Evolutionary conservation across 768 basidiomycete species (phyloP).

Genomic region (Paxillus ammoniavirescens): DNA sequence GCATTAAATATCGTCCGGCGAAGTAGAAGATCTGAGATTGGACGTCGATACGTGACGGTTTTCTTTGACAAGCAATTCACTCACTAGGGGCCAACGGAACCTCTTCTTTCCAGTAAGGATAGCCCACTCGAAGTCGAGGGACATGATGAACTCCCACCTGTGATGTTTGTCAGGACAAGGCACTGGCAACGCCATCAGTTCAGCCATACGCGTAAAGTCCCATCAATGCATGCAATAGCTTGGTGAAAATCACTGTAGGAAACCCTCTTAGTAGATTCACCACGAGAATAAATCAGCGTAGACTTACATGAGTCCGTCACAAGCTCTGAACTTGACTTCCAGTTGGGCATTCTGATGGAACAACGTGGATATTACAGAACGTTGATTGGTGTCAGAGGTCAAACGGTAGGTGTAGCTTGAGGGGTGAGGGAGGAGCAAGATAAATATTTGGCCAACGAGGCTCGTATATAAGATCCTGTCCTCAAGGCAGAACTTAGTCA

Average conservation of each 20-base stretch:
- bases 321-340: constrained; percentile 39
- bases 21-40: constrained; percentile 44
- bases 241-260: constrained; percentile 36
- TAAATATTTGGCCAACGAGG: neutral
- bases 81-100: constrained; percentile 48
- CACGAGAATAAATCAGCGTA: neutral
- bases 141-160: constrained; percentile 46
- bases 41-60: neutral
- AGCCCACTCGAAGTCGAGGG: constrained; percentile 42
- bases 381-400: neutral
- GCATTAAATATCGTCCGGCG: constrained; percentile 41
- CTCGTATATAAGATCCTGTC: constrained; percentile 11
- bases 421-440: neutral
- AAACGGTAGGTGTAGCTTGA: neutral
- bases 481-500: neutral
- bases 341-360: constrained; percentile 35
- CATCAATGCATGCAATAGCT: constrained; percentile 41
- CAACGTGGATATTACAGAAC: neutral
- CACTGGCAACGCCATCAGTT: neutral
- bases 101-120: constrained; percentile 39
- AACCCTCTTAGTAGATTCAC: neutral
- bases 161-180: neutral
- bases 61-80: constrained; percentile 19
- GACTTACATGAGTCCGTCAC: constrained; percentile 35
- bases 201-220: constrained; percentile 44